Evolutionary conservation across 2,329 filamentous ascomycete genomes (phyloP).

Genomic region (Colletotrichum spaethianum): DNA sequence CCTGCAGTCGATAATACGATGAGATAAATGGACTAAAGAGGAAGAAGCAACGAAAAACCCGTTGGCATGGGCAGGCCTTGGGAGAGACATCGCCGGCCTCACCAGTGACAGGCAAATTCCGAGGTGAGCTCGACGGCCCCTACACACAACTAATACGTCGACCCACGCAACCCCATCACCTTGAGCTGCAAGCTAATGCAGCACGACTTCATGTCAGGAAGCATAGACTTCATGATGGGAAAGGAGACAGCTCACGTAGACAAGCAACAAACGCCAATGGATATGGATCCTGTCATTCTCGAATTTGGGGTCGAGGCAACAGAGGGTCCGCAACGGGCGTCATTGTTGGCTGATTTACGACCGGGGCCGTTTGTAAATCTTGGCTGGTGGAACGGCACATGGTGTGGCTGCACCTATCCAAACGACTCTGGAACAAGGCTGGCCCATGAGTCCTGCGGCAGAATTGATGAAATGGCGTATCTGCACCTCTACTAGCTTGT

Average conservation of each 20-base stretch:
- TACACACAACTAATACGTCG: conserved; percentile 22
- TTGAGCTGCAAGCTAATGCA: conserved; percentile 7
- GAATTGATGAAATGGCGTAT: conserved; percentile 23
- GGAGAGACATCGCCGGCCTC: conserved; percentile 2
- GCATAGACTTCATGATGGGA: neutral
- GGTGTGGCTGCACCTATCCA: conserved; percentile 39
- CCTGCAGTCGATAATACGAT: neutral
- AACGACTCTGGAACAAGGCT: conserved; percentile 23
- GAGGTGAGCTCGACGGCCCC: neutral
- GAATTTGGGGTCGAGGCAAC: neutral
- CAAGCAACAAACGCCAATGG: conserved; percentile 12
- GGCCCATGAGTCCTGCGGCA: conserved; percentile 12
- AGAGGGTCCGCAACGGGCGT: conserved; percentile 12
- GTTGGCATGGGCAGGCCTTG: conserved; percentile 14
- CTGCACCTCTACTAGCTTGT: conserved; percentile 25
- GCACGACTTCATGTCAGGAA: conserved; percentile 2
- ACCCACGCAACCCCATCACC: conserved; percentile 10
- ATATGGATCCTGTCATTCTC: conserved; percentile 3
- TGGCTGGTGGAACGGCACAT: conserved; percentile 41
- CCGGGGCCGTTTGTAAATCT: conserved; percentile 39
- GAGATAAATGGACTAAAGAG: conserved; percentile 17
- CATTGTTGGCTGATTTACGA: conserved; percentile 42
- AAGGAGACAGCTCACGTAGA: conserved; percentile 37
- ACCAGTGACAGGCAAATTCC: neutral
- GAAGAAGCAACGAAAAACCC: conserved; percentile 21